phyloP scores from a whole-genome alignment of 2,329 filamentous ascomycete genomes.

The Aspergillus transmontanensis region DNA sequence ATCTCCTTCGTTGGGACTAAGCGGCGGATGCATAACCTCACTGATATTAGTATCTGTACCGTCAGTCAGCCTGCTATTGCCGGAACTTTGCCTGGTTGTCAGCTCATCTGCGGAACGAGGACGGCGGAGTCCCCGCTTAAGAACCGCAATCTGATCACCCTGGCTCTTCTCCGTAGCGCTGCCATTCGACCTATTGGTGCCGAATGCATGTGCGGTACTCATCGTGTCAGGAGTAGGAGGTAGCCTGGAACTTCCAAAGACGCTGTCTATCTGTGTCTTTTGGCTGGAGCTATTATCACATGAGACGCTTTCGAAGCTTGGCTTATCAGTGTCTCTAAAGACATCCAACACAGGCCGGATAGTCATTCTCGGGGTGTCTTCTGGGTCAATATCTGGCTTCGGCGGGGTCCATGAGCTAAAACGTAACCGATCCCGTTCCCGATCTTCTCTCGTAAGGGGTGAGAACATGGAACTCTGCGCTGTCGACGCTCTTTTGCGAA shows the following conservation, averaged over 20 bases:
- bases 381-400: constrained; percentile 19
- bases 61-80: constrained; percentile 31
- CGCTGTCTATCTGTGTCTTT: constrained; percentile 31
- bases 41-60: constrained; percentile 37
- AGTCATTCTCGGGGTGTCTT: constrained; percentile 22
- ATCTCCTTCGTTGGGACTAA: constrained; percentile 20
- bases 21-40: constrained; percentile 31
- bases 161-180: constrained; percentile 34
- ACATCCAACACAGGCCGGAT: constrained; percentile 23
- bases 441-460: constrained; percentile 14
- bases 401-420: constrained; percentile 39
- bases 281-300: constrained; percentile 27
- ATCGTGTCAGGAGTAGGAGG: constrained; percentile 49
- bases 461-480: constrained; percentile 22
- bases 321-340: constrained; percentile 23
- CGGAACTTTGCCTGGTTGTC: constrained; percentile 33
- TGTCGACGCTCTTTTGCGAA: constrained; percentile 23
- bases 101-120: constrained; percentile 40
- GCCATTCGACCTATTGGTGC: constrained; percentile 36
- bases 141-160: constrained; percentile 24
- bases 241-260: constrained; percentile 38
- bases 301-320: constrained; percentile 28
- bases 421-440: constrained; percentile 26
- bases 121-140: constrained; percentile 27
- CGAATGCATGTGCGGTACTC: constrained; percentile 40